Conservation (phyloP, 108 stramenopile genomes). For the Fragilariopsis cylindrus region DNA sequence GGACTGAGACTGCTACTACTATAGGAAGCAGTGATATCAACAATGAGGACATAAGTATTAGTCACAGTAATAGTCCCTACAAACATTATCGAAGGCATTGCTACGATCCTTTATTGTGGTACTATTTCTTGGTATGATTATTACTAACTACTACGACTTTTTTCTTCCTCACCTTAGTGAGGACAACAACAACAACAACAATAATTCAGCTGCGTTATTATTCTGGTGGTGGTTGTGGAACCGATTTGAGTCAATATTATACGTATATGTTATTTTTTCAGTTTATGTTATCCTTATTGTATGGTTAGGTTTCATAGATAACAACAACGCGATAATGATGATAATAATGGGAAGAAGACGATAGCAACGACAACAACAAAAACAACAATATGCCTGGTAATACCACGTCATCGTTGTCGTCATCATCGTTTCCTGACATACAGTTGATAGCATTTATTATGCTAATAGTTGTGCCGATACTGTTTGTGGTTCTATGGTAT, state of each 20-base stretch:
- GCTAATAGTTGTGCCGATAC: conserved; percentile 3
- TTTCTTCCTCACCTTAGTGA: background rate
- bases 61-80: background rate
- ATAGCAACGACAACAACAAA: background rate
- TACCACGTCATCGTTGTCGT: background rate
- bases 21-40: too few species aligned
- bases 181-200: background rate
- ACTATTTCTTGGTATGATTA: background rate
- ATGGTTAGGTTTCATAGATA: background rate
- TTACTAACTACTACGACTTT: background rate
- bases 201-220: background rate
- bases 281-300: background rate
- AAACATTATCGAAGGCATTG: background rate
- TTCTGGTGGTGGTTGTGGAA: too few species aligned
- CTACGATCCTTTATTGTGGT: background rate
- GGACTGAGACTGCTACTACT: background rate
- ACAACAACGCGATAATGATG: background rate
- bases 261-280: background rate
- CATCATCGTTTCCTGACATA: background rate
- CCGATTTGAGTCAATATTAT: background rate
- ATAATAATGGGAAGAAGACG: too few species aligned
- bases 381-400: background rate
- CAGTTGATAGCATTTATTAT: conserved; percentile 1
- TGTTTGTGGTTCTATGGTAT: conserved; percentile 1
- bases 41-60: too few species aligned